Conservation (phyloP, 1,284 basidiomycete genomes). For the Peniophora sp. region DNA sequence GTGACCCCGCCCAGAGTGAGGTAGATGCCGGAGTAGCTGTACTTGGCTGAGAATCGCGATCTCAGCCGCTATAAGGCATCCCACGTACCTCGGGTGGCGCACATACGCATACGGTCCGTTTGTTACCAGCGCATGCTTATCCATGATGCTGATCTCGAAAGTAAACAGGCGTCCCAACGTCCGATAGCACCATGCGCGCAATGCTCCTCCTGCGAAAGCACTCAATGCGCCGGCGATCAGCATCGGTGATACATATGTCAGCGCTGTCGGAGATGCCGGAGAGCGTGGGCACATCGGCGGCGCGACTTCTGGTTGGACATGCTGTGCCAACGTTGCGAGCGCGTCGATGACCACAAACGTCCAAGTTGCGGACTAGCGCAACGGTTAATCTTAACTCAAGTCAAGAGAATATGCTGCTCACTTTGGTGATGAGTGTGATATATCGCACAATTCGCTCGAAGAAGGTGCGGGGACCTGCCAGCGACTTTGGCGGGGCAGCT, state of each 20-base stretch:
- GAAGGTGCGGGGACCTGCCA: conserved; percentile 16
- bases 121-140: conserved; percentile 2
- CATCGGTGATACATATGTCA: background rate
- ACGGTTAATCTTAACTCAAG: background rate
- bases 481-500: conserved; percentile 16
- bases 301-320: too few relatives aligned
- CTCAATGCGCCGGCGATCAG: background rate
- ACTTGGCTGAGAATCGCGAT: conserved; percentile 22
- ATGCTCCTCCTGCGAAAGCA: background rate
- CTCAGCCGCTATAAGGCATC: too few relatives aligned
- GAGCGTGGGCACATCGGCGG: background rate
- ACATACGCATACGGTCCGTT: conserved; percentile 4
- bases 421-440: conserved; percentile 24
- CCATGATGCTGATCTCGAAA: conserved; percentile 5
- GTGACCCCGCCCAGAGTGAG: conserved; percentile 18
- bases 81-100: conserved; percentile 5
- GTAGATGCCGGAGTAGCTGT: conserved; percentile 18
- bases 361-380: background rate
- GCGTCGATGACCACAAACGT: background rate
- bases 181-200: conserved; percentile 5
- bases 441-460: conserved; percentile 22
- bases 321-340: background rate
- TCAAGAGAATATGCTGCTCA: conserved; percentile 6
- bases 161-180: conserved; percentile 6
- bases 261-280: background rate